These are phyloP conservation scores for Cymodocea nodosa DNA, from an alignment of 116 monocot genomes.

Conservation along the genomic window DNA sequence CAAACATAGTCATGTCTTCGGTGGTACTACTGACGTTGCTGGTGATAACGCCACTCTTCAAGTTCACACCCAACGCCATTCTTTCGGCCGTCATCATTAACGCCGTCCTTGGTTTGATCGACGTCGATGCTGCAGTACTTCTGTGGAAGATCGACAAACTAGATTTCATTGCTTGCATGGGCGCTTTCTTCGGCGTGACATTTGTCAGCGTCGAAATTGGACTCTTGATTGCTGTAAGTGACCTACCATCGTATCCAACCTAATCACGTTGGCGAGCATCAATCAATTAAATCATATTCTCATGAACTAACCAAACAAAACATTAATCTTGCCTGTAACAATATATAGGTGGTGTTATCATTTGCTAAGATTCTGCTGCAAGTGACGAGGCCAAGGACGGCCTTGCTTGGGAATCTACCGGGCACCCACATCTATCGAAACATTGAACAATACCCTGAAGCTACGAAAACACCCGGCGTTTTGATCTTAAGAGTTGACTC, in stretches of 20 bases:
- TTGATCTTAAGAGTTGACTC: conserved; percentile 80
- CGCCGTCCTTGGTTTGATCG: conserved; percentile 68
- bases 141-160: conserved; percentile 92
- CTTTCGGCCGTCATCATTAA: conserved; percentile 76
- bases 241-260: too few species aligned
- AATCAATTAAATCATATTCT: too few species aligned
- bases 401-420: conserved; percentile 78
- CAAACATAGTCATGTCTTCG: conserved; percentile 76
- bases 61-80: conserved; percentile 91
- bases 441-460: conserved; percentile 84
- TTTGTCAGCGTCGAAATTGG: conserved; percentile 56
- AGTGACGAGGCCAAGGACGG: conserved; percentile 83
- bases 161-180: conserved; percentile 92
- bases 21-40: conserved; percentile 70
- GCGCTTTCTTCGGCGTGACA: conserved; percentile 85
- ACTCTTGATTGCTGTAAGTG: conserved; percentile 69
- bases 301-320: too few species aligned
- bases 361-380: conserved; percentile 86
- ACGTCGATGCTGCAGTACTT: conserved; percentile 50
- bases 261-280: too few species aligned
- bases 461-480: conserved; percentile 51
- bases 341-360: conserved; percentile 62
- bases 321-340: too few species aligned
- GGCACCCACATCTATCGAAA: conserved; percentile 61
- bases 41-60: conserved; percentile 81